Conservation (phyloP, 208 protist species). For the Acanthamoeba lugdunensis region DNA sequence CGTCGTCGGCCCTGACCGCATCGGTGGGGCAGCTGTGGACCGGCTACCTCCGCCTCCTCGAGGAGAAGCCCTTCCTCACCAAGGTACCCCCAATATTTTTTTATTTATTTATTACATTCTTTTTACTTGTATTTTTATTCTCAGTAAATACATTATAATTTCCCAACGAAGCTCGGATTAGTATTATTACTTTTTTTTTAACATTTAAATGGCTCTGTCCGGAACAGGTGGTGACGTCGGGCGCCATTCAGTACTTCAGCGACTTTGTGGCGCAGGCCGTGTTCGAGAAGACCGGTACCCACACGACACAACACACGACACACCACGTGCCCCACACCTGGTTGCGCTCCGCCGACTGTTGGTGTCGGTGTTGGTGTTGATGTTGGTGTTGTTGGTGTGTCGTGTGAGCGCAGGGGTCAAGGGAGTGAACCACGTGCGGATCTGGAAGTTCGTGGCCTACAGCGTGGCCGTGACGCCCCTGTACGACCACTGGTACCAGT, state of each 20-base stretch:
- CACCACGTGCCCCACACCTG: neutral
- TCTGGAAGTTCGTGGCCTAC: conserved; percentile 38
- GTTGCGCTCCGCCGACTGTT: too few relatives aligned
- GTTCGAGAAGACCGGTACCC: conserved; percentile 40
- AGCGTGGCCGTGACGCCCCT: conserved; percentile 30
- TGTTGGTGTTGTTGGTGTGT: too few relatives aligned
- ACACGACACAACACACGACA: neutral
- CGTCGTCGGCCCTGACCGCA: neutral
- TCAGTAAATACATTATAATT: neutral
- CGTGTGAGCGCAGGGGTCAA: neutral
- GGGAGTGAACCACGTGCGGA: neutral
- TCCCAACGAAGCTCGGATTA: too few relatives aligned
- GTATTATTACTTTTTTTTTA: too few relatives aligned
- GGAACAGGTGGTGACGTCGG: neutral
- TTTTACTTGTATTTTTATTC: neutral
- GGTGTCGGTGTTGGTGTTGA: neutral
- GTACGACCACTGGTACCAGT: conserved; percentile 13
- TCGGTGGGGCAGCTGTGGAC: neutral
- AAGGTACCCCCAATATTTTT: neutral
- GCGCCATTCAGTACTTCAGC: conserved; percentile 40
- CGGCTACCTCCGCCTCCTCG: conserved; percentile 3
- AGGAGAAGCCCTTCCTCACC: conserved; percentile 40
- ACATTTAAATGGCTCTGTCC: neutral
- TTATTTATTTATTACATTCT: neutral
- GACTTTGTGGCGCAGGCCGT: conserved; percentile 45